These are phyloP conservation scores for Xylaria polymorpha DNA, from an alignment of 2,329 filamentous ascomycete species.

Conservation along the genomic window DNA sequence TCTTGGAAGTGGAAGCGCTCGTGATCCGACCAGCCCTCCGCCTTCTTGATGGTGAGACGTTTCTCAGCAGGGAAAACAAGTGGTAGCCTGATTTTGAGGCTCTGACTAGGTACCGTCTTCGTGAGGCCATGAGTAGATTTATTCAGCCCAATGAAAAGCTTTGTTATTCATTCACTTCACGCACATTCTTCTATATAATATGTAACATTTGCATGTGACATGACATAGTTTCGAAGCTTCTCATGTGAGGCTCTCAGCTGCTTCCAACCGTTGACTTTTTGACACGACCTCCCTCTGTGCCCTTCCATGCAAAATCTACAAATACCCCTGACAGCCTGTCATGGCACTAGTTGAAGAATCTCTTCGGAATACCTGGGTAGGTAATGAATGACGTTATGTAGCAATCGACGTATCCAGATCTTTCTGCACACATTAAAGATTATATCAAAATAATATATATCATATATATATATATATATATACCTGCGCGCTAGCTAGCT, in stretches of 20 bases:
- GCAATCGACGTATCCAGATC: background rate
- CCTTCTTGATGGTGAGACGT: constrained; percentile 30
- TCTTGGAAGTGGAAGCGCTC: constrained; percentile 59
- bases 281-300: background rate
- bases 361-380: background rate
- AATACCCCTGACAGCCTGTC: background rate
- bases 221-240: background rate
- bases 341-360: background rate
- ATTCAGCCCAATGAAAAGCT: constrained; percentile 46
- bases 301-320: background rate
- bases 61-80: constrained; percentile 1
- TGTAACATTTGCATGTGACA: background rate
- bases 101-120: constrained; percentile 12
- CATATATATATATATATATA: too few species aligned
- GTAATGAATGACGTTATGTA: background rate
- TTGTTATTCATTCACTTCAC: constrained; percentile 40
- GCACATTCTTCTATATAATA: background rate
- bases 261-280: background rate
- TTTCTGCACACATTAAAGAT: background rate
- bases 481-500: too few species aligned
- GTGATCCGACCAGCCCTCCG: constrained; percentile 64
- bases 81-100: constrained; percentile 14
- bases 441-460: too few species aligned
- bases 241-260: background rate
- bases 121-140: constrained; percentile 40